Evolutionary conservation across 2,329 filamentous ascomycete genomes (phyloP), one percentile per base, ranked within the genome.

Genomic region (Sclerotinia sclerotiorum): DNA sequence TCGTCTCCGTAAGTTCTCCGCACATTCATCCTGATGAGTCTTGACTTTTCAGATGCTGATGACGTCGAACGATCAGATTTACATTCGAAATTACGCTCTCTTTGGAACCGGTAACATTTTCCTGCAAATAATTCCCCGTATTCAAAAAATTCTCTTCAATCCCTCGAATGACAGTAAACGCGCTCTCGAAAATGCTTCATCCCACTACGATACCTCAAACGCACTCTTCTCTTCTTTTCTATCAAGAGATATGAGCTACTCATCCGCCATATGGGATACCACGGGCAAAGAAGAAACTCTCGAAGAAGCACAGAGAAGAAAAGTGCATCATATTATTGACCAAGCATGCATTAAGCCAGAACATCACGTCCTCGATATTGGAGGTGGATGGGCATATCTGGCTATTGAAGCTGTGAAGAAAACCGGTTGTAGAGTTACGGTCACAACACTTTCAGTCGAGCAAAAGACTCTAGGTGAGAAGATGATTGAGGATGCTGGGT

Each of bases 141-240:
- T 71, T 27, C 60, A 57, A 54, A 60, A 51, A 10, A 1, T 24
- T 17, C 6, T 68, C 11, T 57, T 70, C 39, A 66, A 62, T 6
- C 69, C 88, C 5, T 83, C 82, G 15, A 87, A 88, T 73, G 85
- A 83, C 15, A 76, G 85, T 19, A 80, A 80, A 2, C 85, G 84
- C 70, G 80, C 86, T 2, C 82, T 85, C 19, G 80, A 89, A 58
- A 90, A 92, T 74, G 87, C 90, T 68, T 84, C 84, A 3, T 87
- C 88, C 5, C 90, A 92, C 72, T 92, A 92, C 76, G 89, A 92
- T 73, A 89, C 91, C 71, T 88, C 86, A 72, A 91, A 91, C 74
- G 85, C 86, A 67, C 89, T 91, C 85, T 91, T 91, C 72, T 86
- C 87, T 8, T 87, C 88, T 0, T 91, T 91, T 71, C 81, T 91